A percentile compares a stretch with the other conserved stretches of the same genome.
phyloP scores from a whole-genome alignment of 2,329 filamentous ascomycete species.

The Tolypocladium pustulatum region DNA sequence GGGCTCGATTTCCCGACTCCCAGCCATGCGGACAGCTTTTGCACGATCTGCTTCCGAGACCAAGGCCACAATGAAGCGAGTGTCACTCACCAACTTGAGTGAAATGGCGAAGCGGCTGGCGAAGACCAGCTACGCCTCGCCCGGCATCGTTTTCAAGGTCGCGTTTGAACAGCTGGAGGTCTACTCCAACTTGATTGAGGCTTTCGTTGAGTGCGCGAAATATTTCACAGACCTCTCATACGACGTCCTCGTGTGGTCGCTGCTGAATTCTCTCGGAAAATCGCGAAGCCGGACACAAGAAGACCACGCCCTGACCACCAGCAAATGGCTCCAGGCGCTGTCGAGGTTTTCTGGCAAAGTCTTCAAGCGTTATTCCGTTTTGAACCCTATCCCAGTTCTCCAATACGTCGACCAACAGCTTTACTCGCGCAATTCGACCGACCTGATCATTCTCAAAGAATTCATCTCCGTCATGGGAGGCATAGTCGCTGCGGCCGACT shows the following conservation, averaged over 20 bases:
- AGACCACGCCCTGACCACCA: conserved; percentile 61
- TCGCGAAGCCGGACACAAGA: conserved; percentile 52
- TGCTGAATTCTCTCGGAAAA: conserved; percentile 64
- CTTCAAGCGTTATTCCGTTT: conserved; percentile 73
- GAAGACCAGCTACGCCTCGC: conserved; percentile 85
- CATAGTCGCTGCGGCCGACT: conserved; percentile 75
- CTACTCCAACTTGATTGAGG: conserved; percentile 90
- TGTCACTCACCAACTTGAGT: conserved; percentile 77
- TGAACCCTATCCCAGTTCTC: conserved; percentile 76
- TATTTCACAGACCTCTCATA: conserved; percentile 92
- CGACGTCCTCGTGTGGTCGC: conserved; percentile 85
- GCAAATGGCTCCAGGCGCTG: conserved; percentile 82
- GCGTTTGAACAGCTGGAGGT: conserved; percentile 85
- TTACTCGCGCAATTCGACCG: conserved; percentile 70
- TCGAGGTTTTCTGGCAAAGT: conserved; percentile 86
- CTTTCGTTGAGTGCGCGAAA: conserved; percentile 85
- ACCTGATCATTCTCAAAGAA: conserved; percentile 84
- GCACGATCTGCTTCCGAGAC: conserved; percentile 69
- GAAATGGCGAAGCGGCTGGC: conserved; percentile 81
- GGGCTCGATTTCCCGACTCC: conserved; percentile 63
- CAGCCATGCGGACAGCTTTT: conserved; percentile 71
- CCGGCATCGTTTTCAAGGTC: conserved; percentile 82
- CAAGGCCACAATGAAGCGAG: conserved; percentile 74
- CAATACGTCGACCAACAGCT: conserved; percentile 86
- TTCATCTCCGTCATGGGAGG: conserved; percentile 89